Percentiles rank a stretch among this genome's conserved stretches.
Evolutionary conservation across 2,329 filamentous ascomycete species (phyloP).

Genomic region (Diaporthe destruens): DNA sequence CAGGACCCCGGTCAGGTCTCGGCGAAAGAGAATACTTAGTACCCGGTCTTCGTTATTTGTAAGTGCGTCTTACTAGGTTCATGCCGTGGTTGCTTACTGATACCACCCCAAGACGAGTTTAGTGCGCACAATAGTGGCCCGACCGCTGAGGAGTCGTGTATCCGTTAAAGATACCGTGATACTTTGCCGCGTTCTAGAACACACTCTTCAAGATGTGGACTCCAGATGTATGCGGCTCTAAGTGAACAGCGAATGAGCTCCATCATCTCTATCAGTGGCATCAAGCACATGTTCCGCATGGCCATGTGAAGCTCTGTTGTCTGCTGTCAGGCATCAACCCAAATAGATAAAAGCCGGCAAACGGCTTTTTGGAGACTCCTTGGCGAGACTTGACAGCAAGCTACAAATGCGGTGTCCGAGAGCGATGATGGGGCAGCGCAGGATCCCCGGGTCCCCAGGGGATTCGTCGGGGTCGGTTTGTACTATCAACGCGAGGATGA

Average conservation of each 20-base stretch:
- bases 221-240: not conserved
- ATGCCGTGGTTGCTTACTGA: constrained; percentile 19
- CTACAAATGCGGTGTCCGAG: too few relatives aligned
- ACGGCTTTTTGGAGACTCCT: not conserved
- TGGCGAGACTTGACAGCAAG: not conserved
- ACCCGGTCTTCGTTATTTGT: not conserved
- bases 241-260: not conserved
- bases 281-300: too few relatives aligned
- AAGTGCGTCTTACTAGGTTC: not conserved
- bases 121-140: not conserved
- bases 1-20: constrained; percentile 3
- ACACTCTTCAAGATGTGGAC: too few relatives aligned
- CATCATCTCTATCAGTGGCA: not conserved
- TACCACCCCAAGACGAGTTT: not conserved
- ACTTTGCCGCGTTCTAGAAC: not conserved
- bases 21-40: not conserved
- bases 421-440: too few relatives aligned
- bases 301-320: too few relatives aligned
- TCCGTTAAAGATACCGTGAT: not conserved
- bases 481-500: too few relatives aligned
- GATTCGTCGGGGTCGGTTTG: too few relatives aligned
- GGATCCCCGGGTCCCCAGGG: too few relatives aligned
- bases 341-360: too few relatives aligned
- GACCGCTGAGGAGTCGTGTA: not conserved
- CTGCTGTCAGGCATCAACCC: too few relatives aligned